Base-by-base conservation (phyloP, 257 asterid species). In the Gentiana dahurica region DNA sequence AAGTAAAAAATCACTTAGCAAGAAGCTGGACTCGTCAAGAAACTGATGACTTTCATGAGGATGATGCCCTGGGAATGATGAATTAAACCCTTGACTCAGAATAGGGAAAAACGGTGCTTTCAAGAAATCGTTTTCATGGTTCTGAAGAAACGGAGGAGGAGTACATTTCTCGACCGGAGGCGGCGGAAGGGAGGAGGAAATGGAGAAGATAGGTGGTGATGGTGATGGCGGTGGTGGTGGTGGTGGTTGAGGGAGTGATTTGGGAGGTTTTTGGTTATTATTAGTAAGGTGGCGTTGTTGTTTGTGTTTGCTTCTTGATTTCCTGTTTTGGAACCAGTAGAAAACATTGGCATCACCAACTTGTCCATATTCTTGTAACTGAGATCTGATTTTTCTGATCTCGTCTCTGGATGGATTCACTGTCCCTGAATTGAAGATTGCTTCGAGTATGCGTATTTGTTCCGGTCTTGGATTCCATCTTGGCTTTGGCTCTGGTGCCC, bases 291-390 rank as follows among this genome's bases (percentile, higher is more conserved):
- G 90, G 56, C 92, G 90, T 44, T 79, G 94, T 44, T 79, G 94
- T 73, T 92, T 92, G 72, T 84, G 89, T 53, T 92, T 92, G 87
- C 87, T 85, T 57, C 99, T 71, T 3, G 99, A 92, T 72, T 92
- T 92, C 24, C 99, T 65, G 75, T 92, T 92, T 54, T 92, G 99
- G 65, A 92, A 92, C 99, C 99, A 92, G 64, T 92, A 92, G 71
- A 92, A 92, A 36, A 92, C 97, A 36, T 92, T 92, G 33, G 99
- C 97, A 54, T 92, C 99, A 8, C 95, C 99, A 1, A 92, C 97
- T 49, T 85, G 97, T 0, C 99, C 99, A 65, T 73, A 88, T 59
- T 92, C 95, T 66, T 83, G 95, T 33, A 92, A 54, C 38, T 86
- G 95, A 12, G 75, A 89, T 75, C 99, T 80, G 74, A 92, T 92